Evolutionary conservation across 768 basidiomycete genomes (phyloP), one percentile per base, ranked within the genome.

Genomic region (Trametes elegans): DNA sequence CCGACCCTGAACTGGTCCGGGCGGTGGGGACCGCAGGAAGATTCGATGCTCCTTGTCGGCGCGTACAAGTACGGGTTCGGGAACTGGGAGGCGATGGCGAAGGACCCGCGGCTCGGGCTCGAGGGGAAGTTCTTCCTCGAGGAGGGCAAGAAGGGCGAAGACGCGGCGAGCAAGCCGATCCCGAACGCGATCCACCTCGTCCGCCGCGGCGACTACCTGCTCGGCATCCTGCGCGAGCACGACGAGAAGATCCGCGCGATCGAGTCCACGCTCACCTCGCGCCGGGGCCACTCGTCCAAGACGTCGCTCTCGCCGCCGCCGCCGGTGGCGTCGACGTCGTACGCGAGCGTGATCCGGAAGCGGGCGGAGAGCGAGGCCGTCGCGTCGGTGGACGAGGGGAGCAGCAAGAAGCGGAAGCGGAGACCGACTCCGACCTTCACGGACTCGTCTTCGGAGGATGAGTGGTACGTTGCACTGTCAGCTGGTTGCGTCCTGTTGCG

Each of bases 171-270:
- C 61, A 83, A 91, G 65, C 91, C 91, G 8, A 96, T 96, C 63
- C 97, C 97, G 31, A 97, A 95, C 65, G 93, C 97, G 27, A 98
- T 99, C 58, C 97, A 99, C 72, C 87, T 99, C 43, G 96, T 98
- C 36, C 88, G 97, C 46, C 83, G 97, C 49, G 96, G 95, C 34
- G 97, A 98, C 71, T 99, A 94, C 73, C 81, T 98, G 55, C 76
- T 93, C 58, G 76, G 88, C 55, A 77, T 92, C 59, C 74, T 96
- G 64, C 84, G 85, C 47, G 93, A 95, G 71, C 85, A 93, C 72
- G 86, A 91, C 65, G 93, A 93, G 76, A 92, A 91, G 79, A 74
- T 93, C 71, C 87, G 88, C 70, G 88, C 89, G 68, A 91, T 90
- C 66, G 90, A 92, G 76, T 85, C 80, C 66, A 87, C 87, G 60